Conservation (phyloP, 352 stramenopile genomes). For the Phytopythium aichiense region DNA sequence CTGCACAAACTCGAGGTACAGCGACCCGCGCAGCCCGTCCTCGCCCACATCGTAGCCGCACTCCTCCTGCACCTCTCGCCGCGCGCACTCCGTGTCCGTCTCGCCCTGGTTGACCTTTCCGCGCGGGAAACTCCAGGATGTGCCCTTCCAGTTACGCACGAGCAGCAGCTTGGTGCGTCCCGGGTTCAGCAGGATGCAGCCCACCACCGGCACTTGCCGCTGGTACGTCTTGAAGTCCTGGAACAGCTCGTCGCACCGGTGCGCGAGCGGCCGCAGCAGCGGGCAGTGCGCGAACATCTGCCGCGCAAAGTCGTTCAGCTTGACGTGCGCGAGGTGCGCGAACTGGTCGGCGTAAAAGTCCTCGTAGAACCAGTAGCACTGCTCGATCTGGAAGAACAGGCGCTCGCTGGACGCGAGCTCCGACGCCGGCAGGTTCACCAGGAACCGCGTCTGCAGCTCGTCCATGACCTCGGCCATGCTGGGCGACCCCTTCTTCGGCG, state of each 20-base stretch:
- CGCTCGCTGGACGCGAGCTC: conserved; percentile 90
- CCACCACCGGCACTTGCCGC: conserved; percentile 92
- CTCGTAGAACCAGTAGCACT: conserved; percentile 98
- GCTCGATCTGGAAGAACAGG: conserved; percentile 98
- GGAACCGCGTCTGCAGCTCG: conserved; percentile 94
- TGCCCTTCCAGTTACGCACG: conserved; percentile 90
- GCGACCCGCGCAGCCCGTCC: conserved; percentile 69
- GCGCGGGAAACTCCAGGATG: conserved; percentile 89
- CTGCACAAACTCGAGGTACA: conserved; percentile 82
- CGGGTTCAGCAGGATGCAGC: conserved; percentile 91
- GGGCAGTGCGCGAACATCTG: conserved; percentile 91
- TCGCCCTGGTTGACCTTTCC: conserved; percentile 94
- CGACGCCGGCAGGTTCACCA: conserved; percentile 91
- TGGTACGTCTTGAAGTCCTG: conserved; percentile 94
- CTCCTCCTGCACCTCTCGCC: conserved; percentile 91
- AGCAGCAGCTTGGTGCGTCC: conserved; percentile 86
- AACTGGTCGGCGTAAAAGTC: conserved; percentile 94
- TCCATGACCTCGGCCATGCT: conserved; percentile 91
- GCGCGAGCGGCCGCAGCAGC: conserved; percentile 77
- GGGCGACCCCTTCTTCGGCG: conserved; percentile 25
- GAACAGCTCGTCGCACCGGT: conserved; percentile 91
- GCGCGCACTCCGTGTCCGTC: conserved; percentile 82
- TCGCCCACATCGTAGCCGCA: conserved; percentile 84
- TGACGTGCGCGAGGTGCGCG: conserved; percentile 84
- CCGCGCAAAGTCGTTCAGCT: conserved; percentile 92